Evolutionary conservation across 164 flowering plant species (phyloP), one percentile per base, ranked within the genome.

Genomic region (Tetracentron sinense): DNA sequence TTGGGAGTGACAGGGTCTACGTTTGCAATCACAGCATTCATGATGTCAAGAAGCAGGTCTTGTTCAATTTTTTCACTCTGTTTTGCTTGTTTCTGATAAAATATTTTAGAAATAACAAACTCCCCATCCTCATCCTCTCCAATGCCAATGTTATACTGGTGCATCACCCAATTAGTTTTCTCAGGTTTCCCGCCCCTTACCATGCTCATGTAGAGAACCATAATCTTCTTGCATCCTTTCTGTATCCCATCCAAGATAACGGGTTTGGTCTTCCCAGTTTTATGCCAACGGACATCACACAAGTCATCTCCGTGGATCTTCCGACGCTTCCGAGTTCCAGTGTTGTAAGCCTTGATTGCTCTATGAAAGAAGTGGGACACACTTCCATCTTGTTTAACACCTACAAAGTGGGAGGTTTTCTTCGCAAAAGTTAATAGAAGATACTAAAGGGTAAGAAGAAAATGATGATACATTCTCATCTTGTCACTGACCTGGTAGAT

Each of bases 161-260:
- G 97, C 97, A 91, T 91, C 35, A 89, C 96, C 98, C 98, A 94
- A 72, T 83, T 89, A 29, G 97, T 87, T 69, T 91, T 94, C 76
- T 88, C 96, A 26, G 96, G 35, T 61, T 87, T 94, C 4, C 81
- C 90, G 66, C 96, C 92, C 64, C 59, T 80, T 1, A 52, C 73
- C 15, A 61, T 58, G 72, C 77, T 84, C 66, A 81, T 65, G 63
- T 94, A 89, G 4, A 94, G 82, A 71, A 94, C 98, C 98, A 94
- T 86, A 55, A 94, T 94, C 72, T 94, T 94, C 74, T 94, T 91
- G 61, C 92, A 89, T 11, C 98, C 98, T 60, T 47, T 79, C 35
- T 91, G 96, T 33, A 81, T 75, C 23, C 96, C 96, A 69, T 94
- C 86, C 57, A 86, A 44, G 1, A 75, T 42, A 42, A 94, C 93